phyloP scores from a whole-genome alignment of 1,284 basidiomycete species.

The Amylostereum chailletii region DNA sequence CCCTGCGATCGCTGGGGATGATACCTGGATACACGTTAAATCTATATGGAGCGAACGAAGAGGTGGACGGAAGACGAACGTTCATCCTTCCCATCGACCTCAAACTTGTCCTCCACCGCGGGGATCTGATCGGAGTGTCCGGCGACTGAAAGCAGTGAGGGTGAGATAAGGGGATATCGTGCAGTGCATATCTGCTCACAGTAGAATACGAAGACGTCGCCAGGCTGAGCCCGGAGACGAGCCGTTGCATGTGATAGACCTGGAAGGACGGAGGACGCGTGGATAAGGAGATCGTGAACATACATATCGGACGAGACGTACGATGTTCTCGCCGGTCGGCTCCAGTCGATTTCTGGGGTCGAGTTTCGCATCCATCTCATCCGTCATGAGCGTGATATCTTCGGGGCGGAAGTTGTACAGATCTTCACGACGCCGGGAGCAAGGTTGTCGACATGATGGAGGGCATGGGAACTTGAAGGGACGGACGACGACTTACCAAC shows the following conservation, averaged over 20 bases:
- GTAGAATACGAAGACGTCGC: conserved; percentile 4
- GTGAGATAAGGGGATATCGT: neutral
- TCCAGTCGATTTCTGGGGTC: neutral
- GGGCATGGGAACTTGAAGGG: too few relatives aligned
- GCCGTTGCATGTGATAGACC: conserved; percentile 1
- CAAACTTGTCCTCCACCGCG: neutral
- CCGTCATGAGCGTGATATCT: neutral
- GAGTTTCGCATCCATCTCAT: neutral
- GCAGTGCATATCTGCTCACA: neutral
- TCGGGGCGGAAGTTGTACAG: too few relatives aligned
- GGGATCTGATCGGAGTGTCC: conserved; percentile 1
- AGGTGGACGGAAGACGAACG: neutral
- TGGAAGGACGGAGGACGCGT: neutral
- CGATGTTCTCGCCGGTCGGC: conserved; percentile 1
- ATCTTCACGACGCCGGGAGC: too few relatives aligned
- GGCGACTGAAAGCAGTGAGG: neutral
- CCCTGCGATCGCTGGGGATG: neutral
- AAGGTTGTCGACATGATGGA: too few relatives aligned
- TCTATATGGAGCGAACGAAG: neutral
- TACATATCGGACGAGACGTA: neutral
- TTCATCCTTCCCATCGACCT: neutral
- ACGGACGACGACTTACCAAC: too few relatives aligned
- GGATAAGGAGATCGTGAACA: neutral
- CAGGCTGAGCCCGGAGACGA: neutral
- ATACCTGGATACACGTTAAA: neutral